Base-by-base conservation (phyloP, 1,284 basidiomycete genomes). In the Rhodofomes roseus region DNA sequence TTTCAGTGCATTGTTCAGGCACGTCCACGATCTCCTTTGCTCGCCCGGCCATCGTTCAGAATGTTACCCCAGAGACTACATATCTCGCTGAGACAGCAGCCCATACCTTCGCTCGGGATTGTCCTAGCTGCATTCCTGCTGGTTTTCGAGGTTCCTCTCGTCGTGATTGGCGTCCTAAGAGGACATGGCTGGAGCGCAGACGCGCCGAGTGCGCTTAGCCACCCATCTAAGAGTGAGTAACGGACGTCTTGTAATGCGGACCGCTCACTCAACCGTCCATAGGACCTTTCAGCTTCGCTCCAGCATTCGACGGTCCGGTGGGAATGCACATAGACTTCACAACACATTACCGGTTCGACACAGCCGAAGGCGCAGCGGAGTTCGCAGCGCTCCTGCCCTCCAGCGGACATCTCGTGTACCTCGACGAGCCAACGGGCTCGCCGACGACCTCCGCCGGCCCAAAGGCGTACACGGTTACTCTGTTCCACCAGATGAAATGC, bases 401-500 rank as follows among this genome's bases (percentile, higher is more conserved):
- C 9, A 59, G 60, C 20, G 63, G 65, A 18, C 39, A 55, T 40
- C 23, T 63, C 34, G 53, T 66, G 20, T 58, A 66, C 44, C 55
- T 63, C 44, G 54, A 55, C 27, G 23, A 23, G 9, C 29, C 29
- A 12, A 5, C 16, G 11, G 40, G 14, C 6, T 20, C 53, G 34
- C 1, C 34, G 43, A 1, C 59, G 53, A 11, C 31, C 31, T 34
- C 31, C 51, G 51, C 12, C n/a, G 20, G 41, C 14, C 44, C 44
- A 22, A 25, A 27, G 16, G 63, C 62, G 7, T 63, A 64, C 57
- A 67, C 64, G 14, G 63, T 66, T 27, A 54, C 64, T 16, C 60
- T 67, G 59, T 63, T 67, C 58, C 66, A 67, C 60, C 63, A 67
- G 53, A 60, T 66, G 14, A 62, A 62, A 36, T 67, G 66, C 60